Evolutionary conservation across 129 eudicot species (phyloP).

Genomic region (Chrysanthemum lavandulifolium): DNA sequence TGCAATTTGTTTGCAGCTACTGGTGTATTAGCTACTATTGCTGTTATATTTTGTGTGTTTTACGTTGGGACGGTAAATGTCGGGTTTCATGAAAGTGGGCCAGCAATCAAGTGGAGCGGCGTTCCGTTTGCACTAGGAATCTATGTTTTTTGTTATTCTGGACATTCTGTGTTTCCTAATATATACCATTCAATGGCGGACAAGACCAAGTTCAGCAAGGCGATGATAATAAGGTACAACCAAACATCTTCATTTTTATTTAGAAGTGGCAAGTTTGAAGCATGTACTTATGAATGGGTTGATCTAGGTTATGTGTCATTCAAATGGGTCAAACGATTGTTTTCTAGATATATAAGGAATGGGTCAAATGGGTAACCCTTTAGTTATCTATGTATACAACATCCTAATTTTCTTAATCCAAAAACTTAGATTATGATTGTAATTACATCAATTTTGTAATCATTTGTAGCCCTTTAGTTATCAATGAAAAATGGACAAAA

Average conservation of each 20-base stretch:
- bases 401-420: neutral
- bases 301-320: neutral
- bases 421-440: neutral
- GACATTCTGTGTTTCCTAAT: slow-evolving; percentile 92
- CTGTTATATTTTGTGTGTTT: slow-evolving; percentile 57
- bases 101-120: slow-evolving; percentile 62
- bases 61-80: slow-evolving; percentile 56
- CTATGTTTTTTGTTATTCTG: slow-evolving; percentile 86
- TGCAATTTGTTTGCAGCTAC: slow-evolving; percentile 57
- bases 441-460: neutral
- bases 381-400: neutral
- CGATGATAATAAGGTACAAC: slow-evolving; percentile 57
- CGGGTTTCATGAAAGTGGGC: slow-evolving; percentile 64
- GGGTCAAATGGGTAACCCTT: slow-evolving; percentile 1
- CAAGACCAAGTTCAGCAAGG: slow-evolving; percentile 66
- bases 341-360: neutral
- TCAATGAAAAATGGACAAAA: neutral
- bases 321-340: neutral
- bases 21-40: slow-evolving; percentile 71
- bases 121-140: slow-evolving; percentile 84
- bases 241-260: neutral
- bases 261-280: neutral
- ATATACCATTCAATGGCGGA: slow-evolving; percentile 97
- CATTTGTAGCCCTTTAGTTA: neutral
- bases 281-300: neutral